Evolutionary conservation across 768 basidiomycete species (phyloP).

Genomic region (Tulasnella sp.): DNA sequence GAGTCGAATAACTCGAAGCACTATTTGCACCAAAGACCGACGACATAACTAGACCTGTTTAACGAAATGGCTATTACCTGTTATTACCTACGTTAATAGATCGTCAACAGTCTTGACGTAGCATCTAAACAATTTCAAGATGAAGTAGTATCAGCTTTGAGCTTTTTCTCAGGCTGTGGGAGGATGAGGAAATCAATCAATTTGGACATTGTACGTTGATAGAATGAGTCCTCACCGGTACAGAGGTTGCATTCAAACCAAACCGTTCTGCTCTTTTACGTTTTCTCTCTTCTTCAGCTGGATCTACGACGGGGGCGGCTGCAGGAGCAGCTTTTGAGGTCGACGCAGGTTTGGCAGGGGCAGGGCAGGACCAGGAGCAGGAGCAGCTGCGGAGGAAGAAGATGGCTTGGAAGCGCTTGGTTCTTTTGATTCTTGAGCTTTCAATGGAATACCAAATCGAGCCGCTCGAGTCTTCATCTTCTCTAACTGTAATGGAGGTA

Average conservation of each 20-base stretch:
- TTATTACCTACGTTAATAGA: too few species aligned
- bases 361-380: neutral
- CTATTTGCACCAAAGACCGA: too few species aligned
- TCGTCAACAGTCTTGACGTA: too few species aligned
- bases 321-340: neutral
- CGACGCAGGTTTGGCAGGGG: neutral
- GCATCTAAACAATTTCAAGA: too few species aligned
- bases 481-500: neutral
- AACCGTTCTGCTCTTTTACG: constrained; percentile 21
- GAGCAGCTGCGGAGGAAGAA: too few species aligned
- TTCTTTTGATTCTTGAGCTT: too few species aligned
- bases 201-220: neutral
- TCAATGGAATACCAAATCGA: constrained; percentile 5
- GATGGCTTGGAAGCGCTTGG: too few species aligned
- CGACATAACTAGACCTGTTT: too few species aligned
- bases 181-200: neutral
- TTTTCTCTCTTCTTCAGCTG: constrained; percentile 22
- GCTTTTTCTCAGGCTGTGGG: constrained; percentile 7
- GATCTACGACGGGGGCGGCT: constrained; percentile 12
- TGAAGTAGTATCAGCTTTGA: constrained; percentile 4
- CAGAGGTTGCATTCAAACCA: neutral
- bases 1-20: too few species aligned
- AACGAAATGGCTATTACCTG: too few species aligned
- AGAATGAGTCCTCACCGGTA: neutral
- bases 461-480: constrained; percentile 16